Percentiles rank a stretch among this genome's conserved stretches.
Conservation (phyloP, 805 yeast genomes). For the Wickerhamomyces rabaulensis region DNA sequence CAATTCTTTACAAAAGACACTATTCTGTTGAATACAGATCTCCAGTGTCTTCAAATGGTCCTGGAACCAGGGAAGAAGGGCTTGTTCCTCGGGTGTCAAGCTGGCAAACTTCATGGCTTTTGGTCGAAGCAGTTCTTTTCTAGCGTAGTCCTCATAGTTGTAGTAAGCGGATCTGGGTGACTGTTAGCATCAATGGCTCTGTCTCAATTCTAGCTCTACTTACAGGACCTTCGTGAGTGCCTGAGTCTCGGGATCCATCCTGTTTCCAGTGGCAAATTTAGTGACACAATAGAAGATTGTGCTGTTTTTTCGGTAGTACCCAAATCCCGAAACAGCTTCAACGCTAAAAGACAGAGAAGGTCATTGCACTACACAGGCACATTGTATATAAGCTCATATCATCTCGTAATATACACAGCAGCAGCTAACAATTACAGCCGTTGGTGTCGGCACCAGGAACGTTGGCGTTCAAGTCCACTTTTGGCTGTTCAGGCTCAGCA, state of each 20-base stretch:
- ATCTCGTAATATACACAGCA: too few relatives aligned
- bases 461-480: constrained; percentile 29
- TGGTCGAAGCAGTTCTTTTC: constrained; percentile 26
- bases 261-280: too few relatives aligned
- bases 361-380: too few relatives aligned
- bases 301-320: too few relatives aligned
- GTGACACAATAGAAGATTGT: too few relatives aligned
- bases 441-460: constrained; percentile 25
- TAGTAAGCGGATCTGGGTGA: constrained; percentile 22
- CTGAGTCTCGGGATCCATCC: neutral
- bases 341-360: too few relatives aligned
- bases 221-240: neutral
- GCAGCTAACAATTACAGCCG: constrained; percentile 29
- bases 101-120: constrained; percentile 28
- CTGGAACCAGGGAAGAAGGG: constrained; percentile 46
- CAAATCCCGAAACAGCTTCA: too few relatives aligned
- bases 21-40: constrained; percentile 41
- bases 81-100: constrained; percentile 35
- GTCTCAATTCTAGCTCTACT: neutral
- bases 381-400: neutral
- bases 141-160: constrained; percentile 32
- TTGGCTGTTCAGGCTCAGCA: constrained; percentile 14
- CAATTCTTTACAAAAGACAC: constrained; percentile 35
- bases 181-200: neutral
- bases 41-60: constrained; percentile 34